Percentiles rank a stretch among this genome's conserved stretches.
Conservation (phyloP, 345 rosid species). For the Camelina neglecta region DNA sequence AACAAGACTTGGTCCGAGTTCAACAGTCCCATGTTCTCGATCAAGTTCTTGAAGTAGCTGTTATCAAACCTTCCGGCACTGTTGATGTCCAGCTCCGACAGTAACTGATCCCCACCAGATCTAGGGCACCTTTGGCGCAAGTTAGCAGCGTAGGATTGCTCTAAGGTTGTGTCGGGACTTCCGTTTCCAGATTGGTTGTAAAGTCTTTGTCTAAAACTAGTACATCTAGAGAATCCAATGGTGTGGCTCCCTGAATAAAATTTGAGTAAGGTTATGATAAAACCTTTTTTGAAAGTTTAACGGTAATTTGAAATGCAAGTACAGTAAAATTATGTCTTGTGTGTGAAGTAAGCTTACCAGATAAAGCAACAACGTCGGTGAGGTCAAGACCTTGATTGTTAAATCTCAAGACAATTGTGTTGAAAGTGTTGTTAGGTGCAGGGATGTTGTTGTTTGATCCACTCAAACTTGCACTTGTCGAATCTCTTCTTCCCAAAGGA, state of each 20-base stretch:
- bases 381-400: conserved; percentile 62
- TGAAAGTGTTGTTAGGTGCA: conserved; percentile 66
- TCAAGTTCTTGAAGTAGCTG: conserved; percentile 77
- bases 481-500: conserved; percentile 88
- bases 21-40: conserved; percentile 72
- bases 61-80: conserved; percentile 76
- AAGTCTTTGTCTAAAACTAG: conserved; percentile 88
- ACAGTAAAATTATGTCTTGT: background rate
- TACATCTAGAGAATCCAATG: conserved; percentile 80
- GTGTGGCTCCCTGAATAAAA: conserved; percentile 79
- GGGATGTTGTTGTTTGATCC: conserved; percentile 82
- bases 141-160: conserved; percentile 58
- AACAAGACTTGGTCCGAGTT: conserved; percentile 83
- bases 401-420: conserved; percentile 66
- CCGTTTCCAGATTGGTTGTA: conserved; percentile 85
- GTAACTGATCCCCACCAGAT: conserved; percentile 70
- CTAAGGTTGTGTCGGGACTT: conserved; percentile 68
- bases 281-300: background rate
- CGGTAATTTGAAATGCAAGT: no score
- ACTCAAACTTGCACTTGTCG: conserved; percentile 70
- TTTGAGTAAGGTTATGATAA: background rate
- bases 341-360: conserved; percentile 56
- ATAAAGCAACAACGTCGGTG: conserved; percentile 77
- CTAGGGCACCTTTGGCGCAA: conserved; percentile 57
- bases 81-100: conserved; percentile 66